These are phyloP conservation scores for Guadua angustifolia DNA, from an alignment of 176 grass and related monocot genomes.

Conservation along the genomic window DNA sequence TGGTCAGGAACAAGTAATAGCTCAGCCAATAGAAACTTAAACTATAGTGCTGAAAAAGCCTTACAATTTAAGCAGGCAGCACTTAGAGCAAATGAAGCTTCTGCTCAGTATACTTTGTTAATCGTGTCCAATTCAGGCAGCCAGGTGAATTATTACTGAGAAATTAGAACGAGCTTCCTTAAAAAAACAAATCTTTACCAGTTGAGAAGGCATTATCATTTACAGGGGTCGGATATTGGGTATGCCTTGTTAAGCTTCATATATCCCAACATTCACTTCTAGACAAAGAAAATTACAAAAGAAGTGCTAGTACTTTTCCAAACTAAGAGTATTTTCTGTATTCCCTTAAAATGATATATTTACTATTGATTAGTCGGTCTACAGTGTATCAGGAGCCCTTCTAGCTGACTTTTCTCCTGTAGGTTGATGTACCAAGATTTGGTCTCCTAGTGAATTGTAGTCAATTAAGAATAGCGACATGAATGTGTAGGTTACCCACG, in stretches of 20 bases:
- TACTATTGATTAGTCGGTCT: background rate
- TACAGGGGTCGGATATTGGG: background rate
- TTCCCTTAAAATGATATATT: background rate
- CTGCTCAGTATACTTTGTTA: background rate
- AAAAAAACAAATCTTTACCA: background rate
- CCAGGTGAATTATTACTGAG: background rate
- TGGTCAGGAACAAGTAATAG: background rate
- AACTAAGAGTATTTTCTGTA: background rate
- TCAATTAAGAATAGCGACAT: slow-evolving; percentile 39
- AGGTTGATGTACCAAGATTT: slow-evolving; percentile 17
- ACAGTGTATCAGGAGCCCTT: slow-evolving; percentile 9
- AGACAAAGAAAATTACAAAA: background rate
- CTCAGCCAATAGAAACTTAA: background rate
- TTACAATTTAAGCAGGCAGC: background rate
- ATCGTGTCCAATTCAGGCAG: background rate
- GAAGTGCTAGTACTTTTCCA: background rate
- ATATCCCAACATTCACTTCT: background rate
- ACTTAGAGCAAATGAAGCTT: background rate
- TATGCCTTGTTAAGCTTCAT: background rate
- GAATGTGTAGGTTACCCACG: background rate
- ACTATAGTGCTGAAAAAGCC: background rate
- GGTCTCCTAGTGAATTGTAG: slow-evolving; percentile 32
- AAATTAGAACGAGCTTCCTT: background rate
- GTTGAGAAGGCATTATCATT: background rate
- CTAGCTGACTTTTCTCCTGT: slow-evolving; percentile 32